A percentile compares a stretch with the other conserved stretches of the same genome.
Evolutionary conservation across 2,329 filamentous ascomycete genomes (phyloP).

Genomic region (Alternaria solani): DNA sequence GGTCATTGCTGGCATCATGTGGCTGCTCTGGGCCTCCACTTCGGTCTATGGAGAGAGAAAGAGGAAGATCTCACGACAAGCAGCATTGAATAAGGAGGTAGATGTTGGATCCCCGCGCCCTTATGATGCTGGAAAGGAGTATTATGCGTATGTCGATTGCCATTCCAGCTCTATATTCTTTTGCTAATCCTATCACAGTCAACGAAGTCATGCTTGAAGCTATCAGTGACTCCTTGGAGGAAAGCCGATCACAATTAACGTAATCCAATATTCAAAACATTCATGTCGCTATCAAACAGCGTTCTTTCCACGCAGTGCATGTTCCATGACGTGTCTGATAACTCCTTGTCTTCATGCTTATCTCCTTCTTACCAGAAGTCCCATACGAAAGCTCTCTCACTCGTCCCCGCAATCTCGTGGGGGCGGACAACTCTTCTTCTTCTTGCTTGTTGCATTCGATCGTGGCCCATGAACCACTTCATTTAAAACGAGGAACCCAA

Average conservation of each 20-base stretch:
- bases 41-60: conserved; percentile 41
- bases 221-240: not conserved
- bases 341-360: not conserved
- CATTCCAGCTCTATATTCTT: not conserved
- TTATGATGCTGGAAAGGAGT: conserved; percentile 23
- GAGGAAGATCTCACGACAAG: conserved; percentile 11
- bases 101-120: conserved; percentile 9
- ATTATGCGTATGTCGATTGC: conserved; percentile 21
- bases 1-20: conserved; percentile 45
- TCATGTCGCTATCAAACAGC: not conserved
- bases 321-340: not conserved
- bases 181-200: not conserved
- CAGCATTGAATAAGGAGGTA: conserved; percentile 17
- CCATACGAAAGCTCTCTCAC: not conserved
- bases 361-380: not conserved
- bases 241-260: not conserved
- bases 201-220: not conserved
- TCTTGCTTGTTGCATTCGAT: not conserved
- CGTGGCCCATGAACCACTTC: not conserved
- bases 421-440: not conserved
- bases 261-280: not conserved
- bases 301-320: not conserved
- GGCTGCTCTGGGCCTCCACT: conserved; percentile 42
- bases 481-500: not conserved
- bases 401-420: not conserved